Base-by-base conservation (phyloP, 495 filamentous ascomycete species). In the Neurospora sp. region DNA sequence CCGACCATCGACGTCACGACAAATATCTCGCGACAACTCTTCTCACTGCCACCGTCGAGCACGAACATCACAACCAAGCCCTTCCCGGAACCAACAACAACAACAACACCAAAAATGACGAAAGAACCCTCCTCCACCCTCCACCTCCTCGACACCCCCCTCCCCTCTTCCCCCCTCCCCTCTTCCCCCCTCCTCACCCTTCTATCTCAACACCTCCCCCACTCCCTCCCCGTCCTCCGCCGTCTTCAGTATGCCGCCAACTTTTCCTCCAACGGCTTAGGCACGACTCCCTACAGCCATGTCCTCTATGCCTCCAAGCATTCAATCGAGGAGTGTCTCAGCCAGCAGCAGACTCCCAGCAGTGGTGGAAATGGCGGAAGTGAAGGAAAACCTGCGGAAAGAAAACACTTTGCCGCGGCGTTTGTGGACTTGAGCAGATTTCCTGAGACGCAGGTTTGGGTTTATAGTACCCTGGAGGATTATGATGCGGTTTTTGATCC, bases 381-480 rank as follows among this genome's bases (percentile, higher is more conserved):
- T 35, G 31, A 48, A 70, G 70, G 73, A 75, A 7, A 71, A 76
- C 38, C 8, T 69, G 0, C 16, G 16, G 3, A 71, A 11, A 12
- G 72, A 44, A 69, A 42, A 9, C 74, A 78, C 40, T 85, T 85
- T 59, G 84, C 87, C 14, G 87, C 87, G 22, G 89, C 87, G 1
- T 87, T 85, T 73, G 80, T 90, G 18, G 89, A 92, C 78, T 81
- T 90, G 37, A 83, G 84, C 40, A 77, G 83, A 11, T 85, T 82
- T 7, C 86, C 86, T 0, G 87, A 91, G 74, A 92, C 90, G 22
- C 86, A 91, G 74, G 81, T 88, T 16, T 86, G 87, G 84, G 37
- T 91, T 5, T 92, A 88, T 74, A 85, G 81, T 39, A 88, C 87
- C 22, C 75, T 88, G 1, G 90, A 91, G 74, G 76, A 76, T 72